Evolutionary conservation across 1,284 basidiomycete genomes (phyloP), one percentile per base, ranked within the genome.

Genomic region (Naganishia cerealis): DNA sequence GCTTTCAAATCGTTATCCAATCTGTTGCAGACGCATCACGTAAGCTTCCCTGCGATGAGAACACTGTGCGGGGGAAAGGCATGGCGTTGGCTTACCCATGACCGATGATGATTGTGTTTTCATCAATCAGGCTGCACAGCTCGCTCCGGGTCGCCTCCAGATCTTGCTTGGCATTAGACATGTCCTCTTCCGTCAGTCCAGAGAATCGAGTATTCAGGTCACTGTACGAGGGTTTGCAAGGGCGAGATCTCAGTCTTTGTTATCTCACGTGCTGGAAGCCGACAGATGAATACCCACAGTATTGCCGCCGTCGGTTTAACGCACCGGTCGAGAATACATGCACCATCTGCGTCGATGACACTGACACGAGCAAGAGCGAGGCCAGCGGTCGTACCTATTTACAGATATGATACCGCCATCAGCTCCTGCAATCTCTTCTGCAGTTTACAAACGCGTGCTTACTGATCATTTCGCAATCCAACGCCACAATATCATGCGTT

Each of bases 1-100:
- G 93, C 89, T 76, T 88, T 89, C 71, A 96, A 81, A 77, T 96
- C 94, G 76, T 96, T 96, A 71, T 96, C 94, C 15, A 96, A 83
- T 0, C 79, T 80, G 62, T 9, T 21, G 13, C 40, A 33, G 29
- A 33, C 29, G 54, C 54, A 29, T 18, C 18, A 33, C 29, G 6
- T 33, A 33, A 3, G 29, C 6, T 2, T 33, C 29, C 29, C 29
- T 16, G 21, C 46, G 46, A 3, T 48, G 18, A 16, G 46, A 21
- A 15, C 18, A 18, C n/a, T 33, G 29, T 33, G 29, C 6, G 18
- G n/a, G 39, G 16, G 57, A 8, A 9, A 29, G 24, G 24, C 1
- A 42, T 10, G 40, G 21, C 12, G 52, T 72, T 10, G 24, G 71
- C 80, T 71, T 63, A 82, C 80, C 81, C 81, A 68, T 82, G 80